Base-by-base conservation (phyloP, 1,284 basidiomycete genomes). In the Serendipita sp. region DNA sequence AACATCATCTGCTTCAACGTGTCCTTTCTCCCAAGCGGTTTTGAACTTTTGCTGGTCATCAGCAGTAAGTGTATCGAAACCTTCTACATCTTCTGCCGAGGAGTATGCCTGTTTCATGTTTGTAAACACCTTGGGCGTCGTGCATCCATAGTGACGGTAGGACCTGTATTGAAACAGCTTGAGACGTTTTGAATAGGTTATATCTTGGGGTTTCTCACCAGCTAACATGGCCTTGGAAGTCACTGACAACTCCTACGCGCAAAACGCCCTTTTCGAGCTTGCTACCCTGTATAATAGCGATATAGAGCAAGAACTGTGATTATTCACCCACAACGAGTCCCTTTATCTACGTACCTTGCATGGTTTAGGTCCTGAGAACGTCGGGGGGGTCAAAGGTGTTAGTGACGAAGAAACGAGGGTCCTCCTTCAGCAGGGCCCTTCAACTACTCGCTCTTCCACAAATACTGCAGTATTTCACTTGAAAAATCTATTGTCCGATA, bases 241-340 rank as follows among this genome's bases (percentile, higher is more conserved):
- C 53, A 30, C 30, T 58, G 53, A 58, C 53, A n/a, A 34, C 30
- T 30, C 53, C 53, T n/a, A 58, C 10, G n/a, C 53, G 53, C 53
- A 58, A 8, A 8, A n/a, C 34, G 8, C 53, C 53, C 15, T 22
- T 58, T 32, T 22, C 17, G 32, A 58, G 53, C 53, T 58, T 58
- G 53, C 22, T 58, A 26, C 53, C 53, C 53, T 58, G 53, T 6
- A 49, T 6, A 29, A 10, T 49, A 6, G n/a, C 12, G n/a, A n/a
- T 8, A 26, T 58, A 10, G 22, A 30, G 10, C 1, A 22, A 22
- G 17, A 22, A 22, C 17, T 22, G 17, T 22, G 17, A 22, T 22
- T 22, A 22, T 22, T 22, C 17, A 22, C 17, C 17, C 17, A 22
- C 17, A 22, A 22, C 17, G 17, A 22, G 17, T 22, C 17, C 17